Evolutionary conservation across 345 rosid species (phyloP).

Genomic region (Populus euphratica): DNA sequence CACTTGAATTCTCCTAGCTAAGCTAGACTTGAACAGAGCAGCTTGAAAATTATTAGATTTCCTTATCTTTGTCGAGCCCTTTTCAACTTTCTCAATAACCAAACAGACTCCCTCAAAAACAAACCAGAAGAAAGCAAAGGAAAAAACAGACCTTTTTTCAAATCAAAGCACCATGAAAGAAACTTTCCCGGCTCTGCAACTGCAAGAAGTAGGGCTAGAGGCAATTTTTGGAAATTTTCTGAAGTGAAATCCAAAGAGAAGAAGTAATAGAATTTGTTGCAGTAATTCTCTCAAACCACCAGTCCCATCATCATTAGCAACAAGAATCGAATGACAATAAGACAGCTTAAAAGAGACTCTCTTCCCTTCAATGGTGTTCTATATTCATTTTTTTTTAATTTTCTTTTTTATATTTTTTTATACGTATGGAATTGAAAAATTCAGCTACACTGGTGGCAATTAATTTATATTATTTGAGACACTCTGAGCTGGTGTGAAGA

Average conservation of each 20-base stretch:
- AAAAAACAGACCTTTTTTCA: constrained; percentile 20
- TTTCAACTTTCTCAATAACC: constrained; percentile 19
- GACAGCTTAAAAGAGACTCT: constrained; percentile 42
- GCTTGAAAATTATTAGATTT: background rate
- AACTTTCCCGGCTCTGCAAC: constrained; percentile 51
- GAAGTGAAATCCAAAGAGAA: constrained; percentile 1
- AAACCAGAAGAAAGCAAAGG: background rate
- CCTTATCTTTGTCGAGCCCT: background rate
- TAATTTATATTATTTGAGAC: too few species aligned
- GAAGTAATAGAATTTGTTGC: background rate
- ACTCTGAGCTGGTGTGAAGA: too few species aligned
- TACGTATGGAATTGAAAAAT: too few species aligned
- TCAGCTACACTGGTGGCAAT: too few species aligned
- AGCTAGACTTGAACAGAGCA: background rate
- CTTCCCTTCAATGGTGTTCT: background rate
- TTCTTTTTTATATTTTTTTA: background rate
- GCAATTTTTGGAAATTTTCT: background rate
- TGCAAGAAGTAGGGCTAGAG: constrained; percentile 9
- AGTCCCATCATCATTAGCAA: constrained; percentile 31
- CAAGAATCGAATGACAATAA: constrained; percentile 36
- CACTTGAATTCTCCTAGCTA: background rate
- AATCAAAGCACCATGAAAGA: constrained; percentile 26
- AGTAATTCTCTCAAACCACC: constrained; percentile 9
- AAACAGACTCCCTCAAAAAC: constrained; percentile 13
- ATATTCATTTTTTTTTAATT: background rate